These are phyloP conservation scores for Stentor coeruleus DNA, from an alignment of 73 alveolate species.

Conservation along the genomic window DNA sequence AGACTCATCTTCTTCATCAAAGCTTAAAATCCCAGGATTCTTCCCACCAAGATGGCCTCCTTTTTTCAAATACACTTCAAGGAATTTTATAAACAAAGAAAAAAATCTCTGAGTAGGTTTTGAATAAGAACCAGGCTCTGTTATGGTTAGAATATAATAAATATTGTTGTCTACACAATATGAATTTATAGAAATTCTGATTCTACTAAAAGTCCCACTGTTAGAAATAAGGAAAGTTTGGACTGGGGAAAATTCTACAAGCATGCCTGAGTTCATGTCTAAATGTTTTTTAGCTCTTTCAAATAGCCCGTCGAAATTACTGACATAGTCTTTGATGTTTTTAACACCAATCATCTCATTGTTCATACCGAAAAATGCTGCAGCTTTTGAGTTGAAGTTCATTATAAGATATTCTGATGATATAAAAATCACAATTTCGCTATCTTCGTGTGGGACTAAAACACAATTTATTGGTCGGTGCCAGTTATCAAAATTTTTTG, in stretches of 20 bases:
- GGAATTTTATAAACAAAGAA: not conserved
- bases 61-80: not conserved
- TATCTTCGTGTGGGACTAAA: not conserved
- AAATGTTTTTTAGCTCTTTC: not conserved
- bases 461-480: not conserved
- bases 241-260: not conserved
- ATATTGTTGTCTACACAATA: constrained; percentile 1
- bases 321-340: not conserved
- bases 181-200: not conserved
- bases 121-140: not conserved
- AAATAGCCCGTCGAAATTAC: not conserved
- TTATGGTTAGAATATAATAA: not conserved
- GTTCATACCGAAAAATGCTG: constrained; percentile 3
- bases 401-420: not conserved
- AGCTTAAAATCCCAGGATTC: not conserved
- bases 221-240: not conserved
- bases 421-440: not conserved
- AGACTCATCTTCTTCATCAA: not conserved
- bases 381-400: not conserved
- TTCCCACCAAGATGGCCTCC: not conserved
- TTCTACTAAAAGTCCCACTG: constrained; percentile 1
- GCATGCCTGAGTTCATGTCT: not conserved
- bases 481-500: not conserved
- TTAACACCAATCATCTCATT: not conserved
- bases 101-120: constrained; percentile 1